Base-by-base conservation (phyloP, 1,284 basidiomycete species). In the Tausonia pullulans region DNA sequence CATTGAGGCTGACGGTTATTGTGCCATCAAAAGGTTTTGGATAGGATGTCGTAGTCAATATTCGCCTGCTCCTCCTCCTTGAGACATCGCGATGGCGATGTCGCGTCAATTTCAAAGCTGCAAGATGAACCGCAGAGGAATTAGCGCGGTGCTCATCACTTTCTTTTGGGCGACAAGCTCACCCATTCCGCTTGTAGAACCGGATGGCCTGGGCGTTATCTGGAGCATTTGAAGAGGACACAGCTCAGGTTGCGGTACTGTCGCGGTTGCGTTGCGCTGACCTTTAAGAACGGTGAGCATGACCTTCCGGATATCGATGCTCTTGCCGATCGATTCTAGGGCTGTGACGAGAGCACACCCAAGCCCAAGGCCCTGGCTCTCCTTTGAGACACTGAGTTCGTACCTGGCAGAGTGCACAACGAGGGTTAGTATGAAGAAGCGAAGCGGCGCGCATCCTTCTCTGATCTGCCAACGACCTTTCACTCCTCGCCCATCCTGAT, bases 261-360 rank as follows among this genome's bases (percentile, higher is more conserved):
- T 14, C 27, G 52, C 14, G n/a, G 7, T 16, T 53, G 52, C 13
- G 53, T 40, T 16, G 9, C 3, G 45, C 64, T 51, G 40, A 70
- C 69, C 64, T 11, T 52, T 56, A 48, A 69, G 63, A 45, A 67
- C 65, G 8, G 69, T 70, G 27, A 70, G 57, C 69, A 70, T 68
- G 10, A 70, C 57, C 61, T 70, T 70, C 61, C 68, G 66, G 66
- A 70, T 70, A 8, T 43, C 51, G 60, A 59, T 64, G 54, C 65
- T 60, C 40, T 45, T 59, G 11, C 63, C 69, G n/a, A 70, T 62
- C 16, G 50, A 55, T 40, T 69, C 68, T 5, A 70, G 45, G 1
- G 52, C 60, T 5, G 56, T 43, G 27, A 70, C 62, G 16, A 70
- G 57, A 2, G 54, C 43, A 9, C 48, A 50, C 5, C 69, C 69